phyloP scores from a whole-genome alignment of 2,329 filamentous ascomycete species.

The Biscogniauxia marginata region DNA sequence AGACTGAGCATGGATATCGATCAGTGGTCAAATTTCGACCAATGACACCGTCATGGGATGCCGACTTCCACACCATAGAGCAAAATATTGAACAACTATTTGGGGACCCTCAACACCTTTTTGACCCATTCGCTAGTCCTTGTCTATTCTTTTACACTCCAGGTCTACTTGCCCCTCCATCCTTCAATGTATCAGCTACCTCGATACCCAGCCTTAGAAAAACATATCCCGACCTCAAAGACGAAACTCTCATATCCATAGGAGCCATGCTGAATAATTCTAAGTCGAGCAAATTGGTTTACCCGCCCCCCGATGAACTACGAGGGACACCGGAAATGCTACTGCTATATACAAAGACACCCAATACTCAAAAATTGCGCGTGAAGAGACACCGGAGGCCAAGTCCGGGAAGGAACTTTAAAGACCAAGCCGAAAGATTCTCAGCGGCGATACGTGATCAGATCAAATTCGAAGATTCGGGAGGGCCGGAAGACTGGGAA shows the following conservation, averaged over 20 bases:
- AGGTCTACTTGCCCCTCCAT: constrained; percentile 44
- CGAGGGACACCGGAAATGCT: constrained; percentile 50
- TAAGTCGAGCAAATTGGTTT: no score
- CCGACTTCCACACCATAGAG: constrained; percentile 39
- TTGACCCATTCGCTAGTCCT: constrained; percentile 61
- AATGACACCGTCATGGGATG: constrained; percentile 25
- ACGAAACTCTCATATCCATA: neutral
- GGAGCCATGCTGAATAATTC: no score
- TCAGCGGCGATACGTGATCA: constrained; percentile 48
- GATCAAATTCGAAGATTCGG: constrained; percentile 43
- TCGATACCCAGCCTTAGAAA: constrained; percentile 22
- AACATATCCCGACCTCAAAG: constrained; percentile 15
- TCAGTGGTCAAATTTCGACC: neutral
- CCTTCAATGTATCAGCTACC: constrained; percentile 40
- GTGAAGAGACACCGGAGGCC: constrained; percentile 18
- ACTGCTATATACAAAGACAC: constrained; percentile 44
- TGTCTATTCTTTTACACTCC: constrained; percentile 57
- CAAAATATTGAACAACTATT: constrained; percentile 46
- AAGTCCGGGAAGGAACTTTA: constrained; percentile 35
- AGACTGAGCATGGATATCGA: constrained; percentile 14
- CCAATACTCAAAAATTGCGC: constrained; percentile 15
- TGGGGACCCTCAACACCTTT: constrained; percentile 45
- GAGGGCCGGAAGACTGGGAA: constrained; percentile 37
- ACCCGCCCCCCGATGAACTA: no score
- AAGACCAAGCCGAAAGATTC: constrained; percentile 47